Evolutionary conservation across 768 basidiomycete genomes (phyloP), one percentile per base, ranked within the genome.

Genomic region (Stropharia rugosoannulata): DNA sequence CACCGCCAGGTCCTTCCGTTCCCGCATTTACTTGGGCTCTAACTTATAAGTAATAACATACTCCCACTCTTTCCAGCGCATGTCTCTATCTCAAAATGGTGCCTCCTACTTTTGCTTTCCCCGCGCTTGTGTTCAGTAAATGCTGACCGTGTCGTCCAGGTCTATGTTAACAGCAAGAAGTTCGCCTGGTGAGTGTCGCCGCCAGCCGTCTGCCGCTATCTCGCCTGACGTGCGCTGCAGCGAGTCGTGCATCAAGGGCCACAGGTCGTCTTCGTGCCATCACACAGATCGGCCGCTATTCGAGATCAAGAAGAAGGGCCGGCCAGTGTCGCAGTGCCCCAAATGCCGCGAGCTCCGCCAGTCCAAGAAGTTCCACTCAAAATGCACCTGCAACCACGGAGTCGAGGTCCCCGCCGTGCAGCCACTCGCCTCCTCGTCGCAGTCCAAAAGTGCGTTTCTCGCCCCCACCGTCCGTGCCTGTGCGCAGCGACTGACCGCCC

Each of bases 211-310:
- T 35, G 37, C 44, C 32, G n/a, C 19, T 36, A 7, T 59, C 29
- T 32, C 19, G 15, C 46, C 9, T 22, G 16, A 13, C 49, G 59
- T 49, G 18, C 32, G 15, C 39, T 48, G 36, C 64, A 95, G 94
- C 70, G 90, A 89, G 75, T 88, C 92, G 11, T 97, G 95, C 71
- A 95, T 95, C 68, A 95, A 95, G 73, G 95, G 95, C 0, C 94
- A 97, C 66, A 86, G 95, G 51, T 95, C 94, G 11, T 93, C 93
- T 2, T 84, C 84, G 12, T 97, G 95, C 69, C 81, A 82, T 46
- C 95, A 97, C 67, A 85, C 85, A 29, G 90, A 93, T 62, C 79
- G 95, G 16, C 93, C 93, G 4, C 77, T 97, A n/a, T 94, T 91
- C 59, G 92, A 95, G 69, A 86, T 96, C 56, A 92, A 94, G 79